Conservation (phyloP, 495 filamentous ascomycete species). For the Haplographium delicatum region DNA sequence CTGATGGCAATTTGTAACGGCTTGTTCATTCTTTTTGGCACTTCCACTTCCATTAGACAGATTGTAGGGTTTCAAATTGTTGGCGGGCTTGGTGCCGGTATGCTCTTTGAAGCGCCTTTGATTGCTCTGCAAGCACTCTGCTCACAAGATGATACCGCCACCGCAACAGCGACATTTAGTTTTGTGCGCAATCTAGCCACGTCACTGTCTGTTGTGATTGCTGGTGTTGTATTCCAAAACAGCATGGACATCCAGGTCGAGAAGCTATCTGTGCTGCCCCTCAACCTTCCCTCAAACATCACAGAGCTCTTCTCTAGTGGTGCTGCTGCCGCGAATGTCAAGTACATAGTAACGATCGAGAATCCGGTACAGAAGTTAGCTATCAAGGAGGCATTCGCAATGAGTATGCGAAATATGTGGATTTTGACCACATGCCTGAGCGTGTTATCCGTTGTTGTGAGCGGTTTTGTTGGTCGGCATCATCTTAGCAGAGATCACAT, state of each 20-base stretch:
- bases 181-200: conserved; percentile 60
- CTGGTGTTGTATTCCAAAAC: conserved; percentile 67
- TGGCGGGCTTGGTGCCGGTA: conserved; percentile 45
- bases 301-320: conserved; percentile 2
- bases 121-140: conserved; percentile 70
- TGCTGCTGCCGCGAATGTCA: conserved; percentile 8
- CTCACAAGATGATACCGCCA: conserved; percentile 53
- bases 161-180: conserved; percentile 59
- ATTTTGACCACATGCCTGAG: conserved; percentile 30
- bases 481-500: neutral
- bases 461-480: neutral
- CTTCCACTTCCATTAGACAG: conserved; percentile 38
- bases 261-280: conserved; percentile 28
- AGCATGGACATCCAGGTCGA: conserved; percentile 36
- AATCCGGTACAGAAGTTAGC: conserved; percentile 31
- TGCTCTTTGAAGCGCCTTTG: conserved; percentile 60
- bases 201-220: conserved; percentile 58
- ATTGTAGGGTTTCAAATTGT: conserved; percentile 50
- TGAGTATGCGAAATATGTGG: conserved; percentile 46
- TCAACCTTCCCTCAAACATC: neutral
- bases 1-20: conserved; percentile 53
- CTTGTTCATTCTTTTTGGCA: conserved; percentile 46
- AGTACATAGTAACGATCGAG: conserved; percentile 13
- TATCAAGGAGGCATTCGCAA: conserved; percentile 37
- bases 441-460: neutral